phyloP scores from a whole-genome alignment of 768 basidiomycete genomes.

The Chlorophyllum brunneum region DNA sequence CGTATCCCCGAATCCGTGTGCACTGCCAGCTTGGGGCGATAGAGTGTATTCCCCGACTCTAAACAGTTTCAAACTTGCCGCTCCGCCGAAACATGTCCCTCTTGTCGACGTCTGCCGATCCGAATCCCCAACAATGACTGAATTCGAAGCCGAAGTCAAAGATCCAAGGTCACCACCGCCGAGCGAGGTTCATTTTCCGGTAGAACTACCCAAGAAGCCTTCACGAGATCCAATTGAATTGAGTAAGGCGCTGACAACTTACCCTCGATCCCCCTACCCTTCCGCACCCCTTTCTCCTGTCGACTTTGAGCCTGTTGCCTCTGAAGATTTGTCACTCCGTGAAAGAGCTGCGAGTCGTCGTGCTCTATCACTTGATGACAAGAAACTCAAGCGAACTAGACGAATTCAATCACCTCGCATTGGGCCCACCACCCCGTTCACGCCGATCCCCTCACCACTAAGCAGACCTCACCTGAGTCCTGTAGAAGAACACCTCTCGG shows the following conservation, averaged over 20 bases:
- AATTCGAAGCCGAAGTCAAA: conserved; percentile 17
- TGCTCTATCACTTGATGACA: conserved; percentile 18
- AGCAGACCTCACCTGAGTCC: conserved; percentile 27
- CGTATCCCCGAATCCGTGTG: conserved; percentile 52
- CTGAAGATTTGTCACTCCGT: no score
- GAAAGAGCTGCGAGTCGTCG: conserved; percentile 8
- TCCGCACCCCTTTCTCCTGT: conserved; percentile 27
- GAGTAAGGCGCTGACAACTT: conserved; percentile 26
- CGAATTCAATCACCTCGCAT: not conserved
- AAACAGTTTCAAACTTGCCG: conserved; percentile 31
- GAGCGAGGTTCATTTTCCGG: conserved; percentile 21
- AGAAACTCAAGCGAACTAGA: conserved; percentile 20
- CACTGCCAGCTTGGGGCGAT: conserved; percentile 52
- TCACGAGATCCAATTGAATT: conserved; percentile 21
- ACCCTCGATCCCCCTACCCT: conserved; percentile 42
- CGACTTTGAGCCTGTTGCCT: no score
- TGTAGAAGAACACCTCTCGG: conserved; percentile 16
- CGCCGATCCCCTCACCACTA: conserved; percentile 26
- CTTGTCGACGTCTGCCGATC: conserved; percentile 9
- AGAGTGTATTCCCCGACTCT: conserved; percentile 36
- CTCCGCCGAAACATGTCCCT: conserved; percentile 25
- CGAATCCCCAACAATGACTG: conserved; percentile 27
- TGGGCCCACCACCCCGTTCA: conserved; percentile 2
- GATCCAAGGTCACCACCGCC: conserved; percentile 35
- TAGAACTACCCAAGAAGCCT: conserved; percentile 19